Base-by-base conservation (phyloP, 2,329 filamentous ascomycete genomes). In the Diaporthe destruens region DNA sequence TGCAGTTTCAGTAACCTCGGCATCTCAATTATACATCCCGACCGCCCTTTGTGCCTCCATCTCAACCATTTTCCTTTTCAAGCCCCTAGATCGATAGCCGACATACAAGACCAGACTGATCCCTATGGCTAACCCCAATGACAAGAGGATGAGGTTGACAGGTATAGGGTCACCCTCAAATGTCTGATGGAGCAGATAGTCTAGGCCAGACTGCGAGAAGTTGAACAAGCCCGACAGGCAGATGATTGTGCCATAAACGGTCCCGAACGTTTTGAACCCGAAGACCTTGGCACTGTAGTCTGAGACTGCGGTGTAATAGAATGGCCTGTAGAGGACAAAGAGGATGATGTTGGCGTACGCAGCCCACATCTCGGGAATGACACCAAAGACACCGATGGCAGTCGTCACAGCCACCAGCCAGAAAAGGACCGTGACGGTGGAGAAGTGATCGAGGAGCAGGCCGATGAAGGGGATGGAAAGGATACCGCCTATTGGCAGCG, bases 221-320 rank as follows among this genome's bases (percentile, higher is more conserved):
- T 97, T 97, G 78, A 95, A 87, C 0, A 98, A 81, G 0, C 95
- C 95, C 0, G 94, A 92, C 1, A 96, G 84, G 81, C 94, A 97
- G 77, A 98, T 97, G 76, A 97, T 93, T 25, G 95, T 87, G 14
- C 95, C 95, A 81, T 98, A 98, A n/a, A 98, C 94, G 72, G 94
- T 97, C 57, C 95, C 95, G 77, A 98, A 98, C 0, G 94, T 97
- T 74, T 91, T 88, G 83, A 97, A 97, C 20, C 95, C 95, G 80
- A 98, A 98, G 47, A 98, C 94, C 83, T 97, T 97, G 74, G 94
- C 94, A 25, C 90, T 89, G 81, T 97, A 97, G 83, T 98, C 95
- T 72, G 92, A 96, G 72, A 98, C 93, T 9, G 94, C 91, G 0
- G 94, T 97, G 84, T 98, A 98, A 83, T 97, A 98, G 39, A 98